Evolutionary conservation across 768 basidiomycete species (phyloP).

Genomic region (Tricholoma hemisulphureum): DNA sequence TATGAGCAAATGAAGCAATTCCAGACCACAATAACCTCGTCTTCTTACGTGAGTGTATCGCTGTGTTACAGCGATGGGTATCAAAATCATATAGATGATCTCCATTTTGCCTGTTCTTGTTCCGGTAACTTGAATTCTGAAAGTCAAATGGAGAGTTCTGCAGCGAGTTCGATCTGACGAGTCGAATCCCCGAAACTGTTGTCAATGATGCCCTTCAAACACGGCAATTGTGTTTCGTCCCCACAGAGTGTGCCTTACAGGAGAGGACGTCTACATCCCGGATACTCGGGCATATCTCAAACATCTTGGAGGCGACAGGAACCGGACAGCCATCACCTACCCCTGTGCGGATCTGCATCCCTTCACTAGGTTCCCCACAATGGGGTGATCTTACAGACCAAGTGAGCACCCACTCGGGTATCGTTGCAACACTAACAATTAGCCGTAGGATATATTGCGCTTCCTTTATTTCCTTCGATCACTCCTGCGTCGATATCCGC

Average conservation of each 20-base stretch:
- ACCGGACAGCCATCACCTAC: slow-evolving; percentile 16
- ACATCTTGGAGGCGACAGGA: slow-evolving; percentile 27
- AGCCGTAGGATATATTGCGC: slow-evolving; percentile 56
- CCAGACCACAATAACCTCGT: slow-evolving; percentile 71
- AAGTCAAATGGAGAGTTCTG: slow-evolving; percentile 65
- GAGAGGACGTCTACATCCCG: slow-evolving; percentile 15
- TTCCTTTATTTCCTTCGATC: slow-evolving; percentile 72
- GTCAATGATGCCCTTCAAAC: slow-evolving; percentile 43
- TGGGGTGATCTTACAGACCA: slow-evolving; percentile 66
- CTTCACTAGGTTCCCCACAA: slow-evolving; percentile 55
- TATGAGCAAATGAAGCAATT: slow-evolving; percentile 94
- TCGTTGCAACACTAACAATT: background rate
- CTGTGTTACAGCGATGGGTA: background rate
- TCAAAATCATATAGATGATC: background rate
- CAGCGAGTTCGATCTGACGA: slow-evolving; percentile 69
- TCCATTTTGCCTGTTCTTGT: slow-evolving; percentile 5
- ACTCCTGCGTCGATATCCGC: slow-evolving; percentile 54
- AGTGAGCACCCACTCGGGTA: slow-evolving; percentile 41
- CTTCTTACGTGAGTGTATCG: slow-evolving; percentile 43
- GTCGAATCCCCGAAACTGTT: slow-evolving; percentile 51
- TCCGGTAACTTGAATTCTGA: background rate
- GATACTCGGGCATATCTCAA: slow-evolving; percentile 26
- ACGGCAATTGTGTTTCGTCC: slow-evolving; percentile 34
- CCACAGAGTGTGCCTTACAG: background rate
- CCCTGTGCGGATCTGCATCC: slow-evolving; percentile 61